Evolutionary conservation across 2,329 filamentous ascomycete genomes (phyloP), one percentile per base, ranked within the genome.

Genomic region (Polytolypa hystricis): DNA sequence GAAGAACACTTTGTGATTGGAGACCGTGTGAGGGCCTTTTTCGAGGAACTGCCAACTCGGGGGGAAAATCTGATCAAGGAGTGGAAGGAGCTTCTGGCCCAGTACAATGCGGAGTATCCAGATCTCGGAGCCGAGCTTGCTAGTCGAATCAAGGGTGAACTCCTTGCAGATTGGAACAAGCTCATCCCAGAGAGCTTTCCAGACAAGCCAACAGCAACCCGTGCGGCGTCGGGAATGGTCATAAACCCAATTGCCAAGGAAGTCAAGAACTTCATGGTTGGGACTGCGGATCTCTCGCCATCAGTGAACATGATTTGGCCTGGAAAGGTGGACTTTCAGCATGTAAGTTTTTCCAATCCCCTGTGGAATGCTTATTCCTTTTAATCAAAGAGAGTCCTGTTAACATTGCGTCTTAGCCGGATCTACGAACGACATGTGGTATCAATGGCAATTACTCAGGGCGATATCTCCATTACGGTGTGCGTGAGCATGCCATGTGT

Each of bases 401-500:
- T n/a, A n/a, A n/a, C n/a, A n/a, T n/a, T n/a, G n/a, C n/a, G n/a
- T n/a, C n/a, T n/a, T n/a, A 56, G 54, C 54, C 54, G 4, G 48
- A 51, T 14, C 42, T 55, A 5, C 43, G 42, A 4, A 56, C 47
- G 0, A 49, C 42, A 4, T 57, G 54, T 32, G 69, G 70, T 5
- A 66, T 71, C 46, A 71, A 70, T 42, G 76, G 74, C 28, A 57
- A 69, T 52, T 70, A 70, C 45, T 50, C 53, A 2, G 65, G 64
- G 15, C 60, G 65, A 5, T 66, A 66, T 43, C 60, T 77, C 43
- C 73, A 73, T 51, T 77, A 66, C 50, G 74, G 73, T 26, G 68
- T 78, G 37, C 68, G 74, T 4, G 73, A 77, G 45, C 73, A 77
- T 48, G 72, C 70, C 38, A 76, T 77, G 73, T 60, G 59, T 2